Evolutionary conservation across 2,329 filamentous ascomycete genomes (phyloP).

Genomic region (Hypocrella siamensis): DNA sequence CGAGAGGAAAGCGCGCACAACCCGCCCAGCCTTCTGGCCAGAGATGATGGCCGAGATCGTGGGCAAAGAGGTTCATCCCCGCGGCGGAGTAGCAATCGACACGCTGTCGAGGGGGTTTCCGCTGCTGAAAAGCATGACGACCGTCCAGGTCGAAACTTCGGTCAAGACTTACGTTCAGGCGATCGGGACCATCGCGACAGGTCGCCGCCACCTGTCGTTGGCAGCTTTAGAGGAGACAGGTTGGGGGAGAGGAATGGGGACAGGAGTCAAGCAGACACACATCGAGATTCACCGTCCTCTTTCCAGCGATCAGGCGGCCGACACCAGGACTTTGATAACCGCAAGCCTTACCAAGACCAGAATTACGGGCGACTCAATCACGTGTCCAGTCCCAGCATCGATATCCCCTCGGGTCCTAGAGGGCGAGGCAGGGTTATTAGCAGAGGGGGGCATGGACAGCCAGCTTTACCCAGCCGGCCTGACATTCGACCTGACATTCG

Average conservation of each 20-base stretch:
- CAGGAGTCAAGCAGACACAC: constrained; percentile 17
- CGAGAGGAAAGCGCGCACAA: constrained; percentile 13
- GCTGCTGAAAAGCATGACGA: constrained; percentile 28
- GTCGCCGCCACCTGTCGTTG: constrained; percentile 13
- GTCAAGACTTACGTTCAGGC: constrained; percentile 14
- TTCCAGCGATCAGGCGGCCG: constrained; percentile 20
- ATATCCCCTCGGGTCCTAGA: constrained; percentile 40
- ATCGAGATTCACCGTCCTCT: constrained; percentile 19
- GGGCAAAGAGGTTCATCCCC: constrained; percentile 30
- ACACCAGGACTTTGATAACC: constrained; percentile 33
- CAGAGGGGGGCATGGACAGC: constrained; percentile 18
- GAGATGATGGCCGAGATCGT: constrained; percentile 30
- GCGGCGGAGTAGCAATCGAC: constrained; percentile 19
- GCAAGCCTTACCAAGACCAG: constrained; percentile 36
- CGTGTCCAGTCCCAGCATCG: constrained; percentile 22
- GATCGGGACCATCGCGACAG: constrained; percentile 17
- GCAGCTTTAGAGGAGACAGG: constrained; percentile 16
- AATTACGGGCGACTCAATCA: constrained; percentile 47
- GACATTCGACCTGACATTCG: constrained; percentile 24
- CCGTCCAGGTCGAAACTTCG: constrained; percentile 26
- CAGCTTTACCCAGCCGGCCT: constrained; percentile 20
- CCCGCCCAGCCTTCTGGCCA: constrained; percentile 17
- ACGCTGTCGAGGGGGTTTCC: constrained; percentile 13
- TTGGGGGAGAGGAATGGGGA: constrained; percentile 23
- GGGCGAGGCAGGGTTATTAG: constrained; percentile 29